A percentile compares a stretch with the other conserved stretches of the same genome.
phyloP scores from a whole-genome alignment of 169 alveolate species.

The Toxoplasma gondii region DNA sequence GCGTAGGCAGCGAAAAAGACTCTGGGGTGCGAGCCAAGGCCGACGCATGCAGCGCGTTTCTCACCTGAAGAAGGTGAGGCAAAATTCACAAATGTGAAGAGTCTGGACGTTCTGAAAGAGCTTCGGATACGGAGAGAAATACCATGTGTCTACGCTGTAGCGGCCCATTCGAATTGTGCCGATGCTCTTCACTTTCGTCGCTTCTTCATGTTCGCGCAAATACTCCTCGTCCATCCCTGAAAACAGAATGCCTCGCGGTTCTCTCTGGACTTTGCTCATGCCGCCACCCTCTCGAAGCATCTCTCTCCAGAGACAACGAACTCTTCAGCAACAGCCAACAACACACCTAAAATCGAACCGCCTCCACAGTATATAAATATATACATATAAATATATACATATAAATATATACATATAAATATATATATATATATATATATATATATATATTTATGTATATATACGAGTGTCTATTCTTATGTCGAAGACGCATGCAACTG shows the following conservation, averaged over 20 bases:
- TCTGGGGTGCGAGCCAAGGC: too few species aligned
- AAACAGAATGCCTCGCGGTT: slow-evolving; percentile 64
- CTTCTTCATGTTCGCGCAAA: slow-evolving; percentile 93
- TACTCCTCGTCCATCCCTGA: slow-evolving; percentile 94
- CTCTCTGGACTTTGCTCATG: slow-evolving; percentile 44
- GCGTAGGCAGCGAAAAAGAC: too few species aligned
- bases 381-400: neutral
- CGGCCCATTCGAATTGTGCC: slow-evolving; percentile 93
- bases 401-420: neutral
- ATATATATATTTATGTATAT: neutral
- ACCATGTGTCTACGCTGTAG: slow-evolving; percentile 96
- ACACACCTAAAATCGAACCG: neutral
- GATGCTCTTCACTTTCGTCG: slow-evolving; percentile 94
- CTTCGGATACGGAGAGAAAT: slow-evolving; percentile 97
- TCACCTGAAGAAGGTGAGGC: slow-evolving; percentile 89
- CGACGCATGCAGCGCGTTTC: neutral
- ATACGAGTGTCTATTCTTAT: neutral
- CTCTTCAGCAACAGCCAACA: neutral
- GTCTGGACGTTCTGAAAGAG: slow-evolving; percentile 93
- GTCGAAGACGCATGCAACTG: too few species aligned
- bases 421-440: neutral
- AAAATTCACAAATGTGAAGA: slow-evolving; percentile 95
- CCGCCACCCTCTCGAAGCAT: slow-evolving; percentile 35
- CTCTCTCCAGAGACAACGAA: too few species aligned
- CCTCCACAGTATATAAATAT: neutral